phyloP scores from a whole-genome alignment of 257 asterid genomes.

The Rauvolfia tetraphylla region DNA sequence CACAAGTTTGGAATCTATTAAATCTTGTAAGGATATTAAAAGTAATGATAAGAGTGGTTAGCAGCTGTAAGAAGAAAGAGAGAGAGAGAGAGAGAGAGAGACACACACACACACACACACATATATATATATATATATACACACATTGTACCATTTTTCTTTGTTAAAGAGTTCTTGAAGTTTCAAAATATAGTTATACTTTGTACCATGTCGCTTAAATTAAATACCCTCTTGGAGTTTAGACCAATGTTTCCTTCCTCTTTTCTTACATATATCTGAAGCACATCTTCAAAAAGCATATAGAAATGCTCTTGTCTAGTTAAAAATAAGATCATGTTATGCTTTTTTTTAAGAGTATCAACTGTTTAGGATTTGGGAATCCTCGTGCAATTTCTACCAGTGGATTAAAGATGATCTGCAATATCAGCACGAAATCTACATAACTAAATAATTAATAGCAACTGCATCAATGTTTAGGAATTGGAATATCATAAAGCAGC shows the following conservation, averaged over 20 bases:
- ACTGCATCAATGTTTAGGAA: not conserved
- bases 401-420: not conserved
- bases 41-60: conserved; percentile 2
- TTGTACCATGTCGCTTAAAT: not conserved
- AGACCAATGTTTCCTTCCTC: conserved; percentile 1
- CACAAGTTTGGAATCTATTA: not conserved
- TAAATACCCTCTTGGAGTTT: not conserved
- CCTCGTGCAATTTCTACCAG: not conserved
- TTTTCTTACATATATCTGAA: not conserved
- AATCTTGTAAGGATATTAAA: not conserved
- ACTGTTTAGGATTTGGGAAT: not conserved
- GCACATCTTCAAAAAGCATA: not conserved
- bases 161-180: not conserved
- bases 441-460: not conserved
- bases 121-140: too few relatives aligned
- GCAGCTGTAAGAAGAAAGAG: not conserved
- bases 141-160: not conserved
- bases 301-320: not conserved
- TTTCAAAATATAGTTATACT: not conserved
- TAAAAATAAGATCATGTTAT: not conserved
- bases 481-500: not conserved
- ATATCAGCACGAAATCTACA: not conserved
- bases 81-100: too few relatives aligned
- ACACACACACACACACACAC: too few relatives aligned
- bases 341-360: not conserved